These are phyloP conservation scores for Myotisia sp. DNA, from an alignment of 2,329 filamentous ascomycete genomes.

Conservation along the genomic window DNA sequence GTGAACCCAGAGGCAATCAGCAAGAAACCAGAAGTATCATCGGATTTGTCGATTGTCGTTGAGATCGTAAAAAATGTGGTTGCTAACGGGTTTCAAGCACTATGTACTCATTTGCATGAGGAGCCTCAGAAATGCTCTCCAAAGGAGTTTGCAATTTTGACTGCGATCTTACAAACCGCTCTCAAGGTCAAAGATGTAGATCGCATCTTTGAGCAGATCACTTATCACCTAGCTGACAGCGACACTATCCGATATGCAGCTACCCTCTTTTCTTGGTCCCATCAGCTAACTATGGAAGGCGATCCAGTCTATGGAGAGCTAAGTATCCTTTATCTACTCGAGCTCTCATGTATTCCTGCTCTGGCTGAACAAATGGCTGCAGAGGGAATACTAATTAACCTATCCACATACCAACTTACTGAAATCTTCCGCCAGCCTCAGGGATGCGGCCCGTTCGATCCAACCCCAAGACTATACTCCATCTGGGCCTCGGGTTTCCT, in stretches of 20 bases:
- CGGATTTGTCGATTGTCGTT: slow-evolving; percentile 47
- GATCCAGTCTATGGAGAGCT: slow-evolving; percentile 90
- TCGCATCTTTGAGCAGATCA: slow-evolving; percentile 54
- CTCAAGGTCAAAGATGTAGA: slow-evolving; percentile 64
- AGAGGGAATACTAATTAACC: slow-evolving; percentile 65
- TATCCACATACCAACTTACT: slow-evolving; percentile 66
- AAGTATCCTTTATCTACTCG: slow-evolving; percentile 74
- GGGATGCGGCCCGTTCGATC: slow-evolving; percentile 64
- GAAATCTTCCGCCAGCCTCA: slow-evolving; percentile 56
- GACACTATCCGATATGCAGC: slow-evolving; percentile 67
- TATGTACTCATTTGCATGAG: slow-evolving; percentile 72
- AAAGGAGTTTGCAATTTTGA: slow-evolving; percentile 74
- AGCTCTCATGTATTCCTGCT: slow-evolving; percentile 64
- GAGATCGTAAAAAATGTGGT: slow-evolving; percentile 70
- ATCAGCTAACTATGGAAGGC: slow-evolving; percentile 59
- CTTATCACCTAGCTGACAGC: slow-evolving; percentile 50
- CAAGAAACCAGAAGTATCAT: slow-evolving; percentile 26
- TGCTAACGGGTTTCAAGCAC: slow-evolving; percentile 63
- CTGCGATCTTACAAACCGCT: slow-evolving; percentile 73
- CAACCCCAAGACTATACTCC: slow-evolving; percentile 60
- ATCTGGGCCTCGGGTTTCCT: slow-evolving; percentile 85
- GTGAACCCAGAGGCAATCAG: slow-evolving; percentile 22
- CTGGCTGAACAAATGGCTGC: slow-evolving; percentile 83
- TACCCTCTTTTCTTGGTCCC: slow-evolving; percentile 86
- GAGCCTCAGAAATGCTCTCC: slow-evolving; percentile 50